Evolutionary conservation across 1,284 basidiomycete genomes (phyloP), one percentile per base, ranked within the genome.

Genomic region (Caloboletus firmus): DNA sequence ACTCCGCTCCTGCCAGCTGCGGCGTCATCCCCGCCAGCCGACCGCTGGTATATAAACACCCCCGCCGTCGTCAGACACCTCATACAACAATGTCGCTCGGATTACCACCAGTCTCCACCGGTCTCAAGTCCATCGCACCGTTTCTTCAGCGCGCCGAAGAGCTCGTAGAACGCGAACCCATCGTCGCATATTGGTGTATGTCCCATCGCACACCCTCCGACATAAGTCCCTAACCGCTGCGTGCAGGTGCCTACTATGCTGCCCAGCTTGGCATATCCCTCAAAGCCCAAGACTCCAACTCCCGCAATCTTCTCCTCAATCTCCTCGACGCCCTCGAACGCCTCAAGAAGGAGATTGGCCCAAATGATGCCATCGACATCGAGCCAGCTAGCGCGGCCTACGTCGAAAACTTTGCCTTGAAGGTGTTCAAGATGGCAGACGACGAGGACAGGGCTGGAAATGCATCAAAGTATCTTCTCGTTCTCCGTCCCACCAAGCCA

Each of bases 171-270:
- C 85, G 88, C 54, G 94, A 98, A 62, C 90, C 93, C 4, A 78
- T 95, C 48, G 85, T 98, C 60, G 81, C 92, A 2, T 98, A 98
- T 71, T 98, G 95, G 95, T 95, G 95, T 93, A 74, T 63, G 89
- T 49, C 30, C 34, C 18, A 0, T 22, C 11, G 10, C 18, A 7
- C 37, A 3, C 15, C 37, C 32, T 13, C 30, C n/a, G n/a, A 18
- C 49, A 8, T 42, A n/a, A n/a, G n/a, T 12, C 18, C 6, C 36
- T 52, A 6, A 58, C 49, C 18, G 12, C 22, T 1, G 2, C 36
- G 0, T 11, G 0, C 44, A 95, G 92, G 87, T 74, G 85, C 85
- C 48, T 98, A 95, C 76, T 88, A 93, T 71, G 95, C 93, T 42
- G 91, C 93, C 0, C 91, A 97, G 71, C 75, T 89, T 39, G 95